A percentile compares a stretch with the other conserved stretches of the same genome.
These are phyloP conservation scores for Penicillium sp. DNA, from an alignment of 2,329 filamentous ascomycete species.

Conservation along the genomic window DNA sequence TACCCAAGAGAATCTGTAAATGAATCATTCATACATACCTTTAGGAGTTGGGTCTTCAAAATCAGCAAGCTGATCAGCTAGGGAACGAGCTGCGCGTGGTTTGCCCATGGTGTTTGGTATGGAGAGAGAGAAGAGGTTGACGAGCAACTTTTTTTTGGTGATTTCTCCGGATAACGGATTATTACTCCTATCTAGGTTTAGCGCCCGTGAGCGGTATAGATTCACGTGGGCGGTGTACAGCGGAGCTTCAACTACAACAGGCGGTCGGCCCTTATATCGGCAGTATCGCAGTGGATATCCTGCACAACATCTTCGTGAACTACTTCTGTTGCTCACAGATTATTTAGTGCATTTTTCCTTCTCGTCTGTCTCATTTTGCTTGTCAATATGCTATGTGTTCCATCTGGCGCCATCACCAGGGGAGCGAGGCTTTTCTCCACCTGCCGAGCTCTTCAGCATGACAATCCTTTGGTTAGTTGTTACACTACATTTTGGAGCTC, in stretches of 20 bases:
- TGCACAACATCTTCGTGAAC: background rate
- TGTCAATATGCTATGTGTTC: background rate
- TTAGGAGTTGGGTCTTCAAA: slow-evolving; percentile 60
- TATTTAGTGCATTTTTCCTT: background rate
- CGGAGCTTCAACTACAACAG: background rate
- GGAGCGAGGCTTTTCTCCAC: slow-evolving; percentile 57
- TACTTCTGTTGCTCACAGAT: background rate
- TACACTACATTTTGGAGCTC: background rate
- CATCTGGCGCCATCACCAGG: slow-evolving; percentile 18
- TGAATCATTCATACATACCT: slow-evolving; percentile 49
- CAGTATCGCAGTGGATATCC: slow-evolving; percentile 12
- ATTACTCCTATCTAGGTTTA: slow-evolving; percentile 15
- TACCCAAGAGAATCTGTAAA: background rate
- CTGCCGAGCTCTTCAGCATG: slow-evolving; percentile 61
- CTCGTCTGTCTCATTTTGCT: background rate
- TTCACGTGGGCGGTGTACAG: background rate
- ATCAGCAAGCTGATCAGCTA: slow-evolving; percentile 61
- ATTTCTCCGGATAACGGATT: slow-evolving; percentile 25
- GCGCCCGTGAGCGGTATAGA: background rate
- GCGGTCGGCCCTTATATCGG: background rate
- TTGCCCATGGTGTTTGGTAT: slow-evolving; percentile 41
- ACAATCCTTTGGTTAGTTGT: slow-evolving; percentile 74
- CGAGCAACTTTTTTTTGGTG: slow-evolving; percentile 23
- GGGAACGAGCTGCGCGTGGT: slow-evolving; percentile 50
- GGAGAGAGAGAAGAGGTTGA: slow-evolving; percentile 3